phyloP scores from a whole-genome alignment of 768 basidiomycete species.

The Mycena albidolilacea region DNA sequence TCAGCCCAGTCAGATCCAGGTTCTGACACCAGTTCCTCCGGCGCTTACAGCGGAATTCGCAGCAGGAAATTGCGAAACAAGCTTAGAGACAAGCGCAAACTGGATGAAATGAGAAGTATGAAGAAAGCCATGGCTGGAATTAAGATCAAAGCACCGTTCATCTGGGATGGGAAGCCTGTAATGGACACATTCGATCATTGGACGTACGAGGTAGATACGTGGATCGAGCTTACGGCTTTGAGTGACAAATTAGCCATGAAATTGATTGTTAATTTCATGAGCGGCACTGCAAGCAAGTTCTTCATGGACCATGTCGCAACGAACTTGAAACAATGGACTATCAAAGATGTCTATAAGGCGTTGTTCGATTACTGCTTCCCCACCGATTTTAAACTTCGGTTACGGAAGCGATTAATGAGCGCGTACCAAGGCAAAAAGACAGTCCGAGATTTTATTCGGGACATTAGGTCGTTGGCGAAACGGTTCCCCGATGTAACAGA shows the following conservation, averaged over 20 bases:
- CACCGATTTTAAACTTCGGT: slow-evolving; percentile 17
- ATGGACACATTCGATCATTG: slow-evolving; percentile 40
- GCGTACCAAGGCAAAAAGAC: no score
- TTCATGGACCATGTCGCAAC: slow-evolving; percentile 41
- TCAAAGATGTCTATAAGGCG: slow-evolving; percentile 24
- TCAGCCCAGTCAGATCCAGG: no score
- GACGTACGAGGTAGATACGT: slow-evolving; percentile 34
- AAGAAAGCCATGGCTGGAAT: slow-evolving; percentile 11
- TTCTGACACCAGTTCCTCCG: no score
- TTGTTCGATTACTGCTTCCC: slow-evolving; percentile 35
- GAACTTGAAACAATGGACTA: slow-evolving; percentile 30
- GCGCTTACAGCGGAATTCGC: no score
- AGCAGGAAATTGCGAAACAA: no score
- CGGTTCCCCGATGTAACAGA: no score
- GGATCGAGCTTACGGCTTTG: slow-evolving; percentile 34
- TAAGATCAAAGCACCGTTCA: slow-evolving; percentile 36
- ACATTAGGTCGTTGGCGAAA: no score
- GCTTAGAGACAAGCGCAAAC: no score
- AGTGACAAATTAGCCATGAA: slow-evolving; percentile 30
- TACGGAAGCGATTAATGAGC: no score
- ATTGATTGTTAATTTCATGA: slow-evolving; percentile 40
- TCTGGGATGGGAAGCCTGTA: slow-evolving; percentile 37
- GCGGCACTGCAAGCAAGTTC: slow-evolving; percentile 41
- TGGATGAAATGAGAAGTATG: not conserved
- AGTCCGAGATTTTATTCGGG: no score